Conservation (phyloP, 257 asterid genomes). For the Asclepias syriaca region DNA sequence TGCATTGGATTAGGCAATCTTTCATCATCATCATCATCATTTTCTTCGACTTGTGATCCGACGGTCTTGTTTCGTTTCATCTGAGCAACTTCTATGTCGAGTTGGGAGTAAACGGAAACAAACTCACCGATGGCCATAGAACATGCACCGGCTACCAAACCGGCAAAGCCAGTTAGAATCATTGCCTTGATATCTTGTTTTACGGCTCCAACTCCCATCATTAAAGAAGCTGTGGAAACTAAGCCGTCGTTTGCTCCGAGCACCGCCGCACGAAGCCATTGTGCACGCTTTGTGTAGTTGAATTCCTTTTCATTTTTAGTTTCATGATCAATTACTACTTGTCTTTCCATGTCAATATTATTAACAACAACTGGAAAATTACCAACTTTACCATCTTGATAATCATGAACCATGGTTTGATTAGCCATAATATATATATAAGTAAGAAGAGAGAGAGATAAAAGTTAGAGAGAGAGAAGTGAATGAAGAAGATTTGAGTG, state of each 20-base stretch:
- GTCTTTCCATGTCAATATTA: slow-evolving; percentile 23
- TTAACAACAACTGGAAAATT: slow-evolving; percentile 10
- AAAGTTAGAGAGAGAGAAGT: neutral
- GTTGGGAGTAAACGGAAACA: slow-evolving; percentile 75
- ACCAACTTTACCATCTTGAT: slow-evolving; percentile 29
- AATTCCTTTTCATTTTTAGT: slow-evolving; percentile 35
- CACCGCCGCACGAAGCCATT: slow-evolving; percentile 89
- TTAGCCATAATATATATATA: slow-evolving; percentile 22
- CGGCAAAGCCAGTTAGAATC: slow-evolving; percentile 76
- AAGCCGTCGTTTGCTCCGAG: slow-evolving; percentile 85
- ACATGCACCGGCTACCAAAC: slow-evolving; percentile 78
- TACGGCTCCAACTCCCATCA: slow-evolving; percentile 91
- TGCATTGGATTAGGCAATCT: slow-evolving; percentile 61
- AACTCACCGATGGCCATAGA: slow-evolving; percentile 90
- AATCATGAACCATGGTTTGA: slow-evolving; percentile 23
- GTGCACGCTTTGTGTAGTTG: slow-evolving; percentile 70
- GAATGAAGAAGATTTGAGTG: slow-evolving; percentile 20
- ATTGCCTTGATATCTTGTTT: slow-evolving; percentile 66
- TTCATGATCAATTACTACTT: neutral
- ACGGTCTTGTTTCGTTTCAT: slow-evolving; percentile 36
- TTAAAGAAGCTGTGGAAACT: slow-evolving; percentile 66
- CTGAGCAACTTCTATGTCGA: slow-evolving; percentile 67
- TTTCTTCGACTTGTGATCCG: slow-evolving; percentile 6
- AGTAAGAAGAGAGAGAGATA: too few relatives aligned
- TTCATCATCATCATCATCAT: slow-evolving; percentile 19